A percentile compares a stretch with the other conserved stretches of the same genome.
Evolutionary conservation across 257 asterid species (phyloP).

Genomic region (Craterostigma plantagineum): DNA sequence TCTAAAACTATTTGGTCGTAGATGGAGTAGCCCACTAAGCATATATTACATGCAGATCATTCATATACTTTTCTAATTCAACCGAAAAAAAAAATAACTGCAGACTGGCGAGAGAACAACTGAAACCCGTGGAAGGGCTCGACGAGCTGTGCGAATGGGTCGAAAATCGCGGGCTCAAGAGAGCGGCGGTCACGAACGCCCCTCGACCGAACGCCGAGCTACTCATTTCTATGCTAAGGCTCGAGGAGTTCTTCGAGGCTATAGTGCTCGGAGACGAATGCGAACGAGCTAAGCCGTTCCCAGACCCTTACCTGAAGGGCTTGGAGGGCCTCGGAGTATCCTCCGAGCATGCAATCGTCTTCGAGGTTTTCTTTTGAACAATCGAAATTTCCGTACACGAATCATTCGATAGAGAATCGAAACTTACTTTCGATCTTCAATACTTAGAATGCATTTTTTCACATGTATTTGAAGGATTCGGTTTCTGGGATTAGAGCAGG

Average conservation of each 20-base stretch:
- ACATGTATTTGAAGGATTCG: conserved; percentile 36
- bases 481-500: conserved; percentile 72
- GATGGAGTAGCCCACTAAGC: no score
- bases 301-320: conserved; percentile 73
- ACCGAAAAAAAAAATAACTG: conserved; percentile 9
- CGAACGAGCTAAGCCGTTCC: conserved; percentile 64
- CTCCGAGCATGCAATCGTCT: conserved; percentile 37
- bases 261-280: conserved; percentile 54
- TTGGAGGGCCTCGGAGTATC: conserved; percentile 44
- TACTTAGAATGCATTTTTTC: no score
- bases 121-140: conserved; percentile 40
- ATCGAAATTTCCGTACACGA: no score
- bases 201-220: conserved; percentile 63
- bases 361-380: conserved; percentile 39
- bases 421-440: no score
- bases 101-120: conserved; percentile 49
- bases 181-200: conserved; percentile 91
- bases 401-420: no score
- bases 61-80: no score
- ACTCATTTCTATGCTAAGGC: conserved; percentile 34
- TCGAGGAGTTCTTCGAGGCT: conserved; percentile 40
- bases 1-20: no score
- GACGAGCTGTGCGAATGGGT: conserved; percentile 54
- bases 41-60: no score
- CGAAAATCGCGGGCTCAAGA: conserved; percentile 38